A percentile compares a stretch with the other conserved stretches of the same genome.
Evolutionary conservation across 1,284 basidiomycete genomes (phyloP).

Genomic region (Pseudozyma pruni): DNA sequence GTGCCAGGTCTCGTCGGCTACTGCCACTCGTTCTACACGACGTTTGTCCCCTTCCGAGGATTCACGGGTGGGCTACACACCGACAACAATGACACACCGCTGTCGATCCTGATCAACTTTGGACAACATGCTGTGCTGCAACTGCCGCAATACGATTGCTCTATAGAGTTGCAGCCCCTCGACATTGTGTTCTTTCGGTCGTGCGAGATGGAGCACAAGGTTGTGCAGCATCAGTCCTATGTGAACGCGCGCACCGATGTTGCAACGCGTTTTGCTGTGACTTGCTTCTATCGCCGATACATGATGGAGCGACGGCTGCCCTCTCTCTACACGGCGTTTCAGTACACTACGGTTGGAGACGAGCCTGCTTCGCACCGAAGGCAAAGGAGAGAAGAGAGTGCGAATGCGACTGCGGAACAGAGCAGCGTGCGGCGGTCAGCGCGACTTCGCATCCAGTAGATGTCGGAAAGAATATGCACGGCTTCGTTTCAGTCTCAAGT

Average conservation of each 20-base stretch:
- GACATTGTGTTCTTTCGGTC: slow-evolving; percentile 4
- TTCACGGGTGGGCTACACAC: not conserved
- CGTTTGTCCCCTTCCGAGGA: not conserved
- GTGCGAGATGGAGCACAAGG: not conserved
- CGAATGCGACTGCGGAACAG: too few relatives aligned
- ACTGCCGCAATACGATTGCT: not conserved
- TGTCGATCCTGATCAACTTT: slow-evolving; percentile 3
- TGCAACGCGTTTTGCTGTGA: not conserved
- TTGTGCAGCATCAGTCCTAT: not conserved
- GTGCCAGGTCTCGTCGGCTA: too few relatives aligned
- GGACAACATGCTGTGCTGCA: slow-evolving; percentile 1
- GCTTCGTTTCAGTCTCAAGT: too few relatives aligned
- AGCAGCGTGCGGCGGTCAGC: too few relatives aligned
- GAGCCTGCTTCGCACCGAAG: too few relatives aligned
- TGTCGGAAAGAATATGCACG: too few relatives aligned
- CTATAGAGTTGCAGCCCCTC: not conserved
- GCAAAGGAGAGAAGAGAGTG: too few relatives aligned
- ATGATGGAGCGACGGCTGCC: not conserved
- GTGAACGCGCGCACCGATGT: not conserved
- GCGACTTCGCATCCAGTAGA: too few relatives aligned
- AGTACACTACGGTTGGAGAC: too few relatives aligned
- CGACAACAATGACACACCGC: not conserved
- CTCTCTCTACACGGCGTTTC: too few relatives aligned
- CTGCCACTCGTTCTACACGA: not conserved
- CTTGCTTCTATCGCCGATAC: not conserved